Evolutionary conservation across 1,284 basidiomycete species (phyloP), one percentile per base, ranked within the genome.

Genomic region (Moniliophthora roreri): DNA sequence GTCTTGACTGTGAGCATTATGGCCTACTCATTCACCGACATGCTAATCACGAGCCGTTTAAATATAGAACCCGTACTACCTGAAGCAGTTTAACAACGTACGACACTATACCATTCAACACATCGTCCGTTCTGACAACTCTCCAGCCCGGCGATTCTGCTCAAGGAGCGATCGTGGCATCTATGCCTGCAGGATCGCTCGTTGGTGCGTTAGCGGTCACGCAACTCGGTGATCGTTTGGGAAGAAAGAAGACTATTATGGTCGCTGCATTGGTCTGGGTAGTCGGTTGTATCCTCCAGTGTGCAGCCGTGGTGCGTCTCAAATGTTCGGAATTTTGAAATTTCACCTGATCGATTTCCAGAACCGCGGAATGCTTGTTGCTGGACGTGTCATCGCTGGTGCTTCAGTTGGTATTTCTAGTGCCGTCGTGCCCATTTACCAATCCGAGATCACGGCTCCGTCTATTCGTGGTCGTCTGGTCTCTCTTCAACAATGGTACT

Each of bases 161-260:
- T 3, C 85, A 89, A 69, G 88, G 89, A 37, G 87, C 79, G 8
- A 91, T 90, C 46, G 84, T 87, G 16, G 88, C 88, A 1, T 69
- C 85, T 34, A 90, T 91, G 87, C 85, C 86, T 21, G 84, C 84
- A 3, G 87, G 85, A 7, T 88, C 85, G 20, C 74, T 88, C 50
- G 54, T 81, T 21, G 86, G 87, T 21, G 77, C 86, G 1, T 75
- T 88, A 21, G 65, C 76, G 18, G 85, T 86, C 35, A 79, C 80
- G 3, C 71, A 75, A 47, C 74, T 90, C 35, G 85, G 83, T 16
- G 88, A 90, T 63, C 66, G 69, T 28, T 64, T 89, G 23, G 89
- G 89, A 34, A 80, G 86, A 52, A 88, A 83, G 69, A 79, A 73
- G 50, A 83, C 79, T 9, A 74, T 89, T 62, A 83, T 87, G 51